Base-by-base conservation (phyloP, 768 basidiomycete species). In the Candolleomyces efflorescens region DNA sequence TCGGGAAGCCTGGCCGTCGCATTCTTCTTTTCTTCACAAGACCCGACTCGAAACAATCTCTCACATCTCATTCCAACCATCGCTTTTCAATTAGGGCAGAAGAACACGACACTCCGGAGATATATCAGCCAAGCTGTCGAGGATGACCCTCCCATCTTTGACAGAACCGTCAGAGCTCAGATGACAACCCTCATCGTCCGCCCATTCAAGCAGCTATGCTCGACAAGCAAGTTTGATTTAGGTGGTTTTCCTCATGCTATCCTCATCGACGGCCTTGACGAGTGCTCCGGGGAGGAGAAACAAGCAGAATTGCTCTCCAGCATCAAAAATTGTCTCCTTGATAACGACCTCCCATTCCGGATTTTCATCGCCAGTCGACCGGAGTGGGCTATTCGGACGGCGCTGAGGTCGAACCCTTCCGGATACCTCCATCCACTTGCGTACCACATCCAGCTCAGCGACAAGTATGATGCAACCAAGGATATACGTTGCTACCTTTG, bases 261-360 rank as follows among this genome's bases (percentile, higher is more conserved):
- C n/a, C 24, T 56, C 24, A 37, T 56, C 18, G 55, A 56, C 38
- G 55, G 55, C 11, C n/a, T 56, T n/a, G 55, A 56, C 46, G 45
- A 56, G 20, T 56, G 55, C 24, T 4, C 18, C 11, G 55, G 46
- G 4, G 55, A 56, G 38, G 46, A 32, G 18, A 45, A 37, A 11
- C 55, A 56, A 24, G 12, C 13, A n/a, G 45, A 47, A 17, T 3
- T 56, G 17, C 44, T 56, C 18, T 13, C 20, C 6, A 13, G 24
- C 32, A 18, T 56, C 11, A 17, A 37, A 17, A 18, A 56, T 5
- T 23, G 17, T 11, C 13, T 45, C 12, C 26, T 48, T 4, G 5
- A 27, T 10, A 26, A 36, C 9, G 23, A 32, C 11, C 39, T 43
- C 7, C 45, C 45, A 3, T 56, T 56, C 18, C 46, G 32, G 5